Conservation (phyloP, 805 yeast genomes). For the Komagataella populi region DNA sequence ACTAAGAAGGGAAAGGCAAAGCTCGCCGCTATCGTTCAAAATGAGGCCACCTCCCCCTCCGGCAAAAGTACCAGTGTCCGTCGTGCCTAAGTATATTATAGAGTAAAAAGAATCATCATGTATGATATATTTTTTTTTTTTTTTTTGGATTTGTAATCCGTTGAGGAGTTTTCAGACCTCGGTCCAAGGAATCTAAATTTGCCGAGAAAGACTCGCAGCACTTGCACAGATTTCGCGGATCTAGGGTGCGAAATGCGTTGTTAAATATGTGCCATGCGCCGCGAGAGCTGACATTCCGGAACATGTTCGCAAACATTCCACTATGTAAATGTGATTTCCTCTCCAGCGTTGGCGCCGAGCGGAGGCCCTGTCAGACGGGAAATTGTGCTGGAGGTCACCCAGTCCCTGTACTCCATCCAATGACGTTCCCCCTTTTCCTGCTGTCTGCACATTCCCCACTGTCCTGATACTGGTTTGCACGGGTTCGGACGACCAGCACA, state of each 20-base stretch:
- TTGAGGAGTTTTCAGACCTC: background rate
- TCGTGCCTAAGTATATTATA: background rate
- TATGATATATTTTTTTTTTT: no score
- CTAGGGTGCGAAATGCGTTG: background rate
- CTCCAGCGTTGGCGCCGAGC: no score
- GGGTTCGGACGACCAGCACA: background rate
- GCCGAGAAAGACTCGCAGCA: background rate
- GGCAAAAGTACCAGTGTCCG: background rate
- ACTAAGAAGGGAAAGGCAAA: constrained; percentile 11
- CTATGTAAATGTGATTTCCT: no score
- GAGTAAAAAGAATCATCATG: background rate
- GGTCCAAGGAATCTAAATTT: background rate
- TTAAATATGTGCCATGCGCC: background rate
- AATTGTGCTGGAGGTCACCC: no score
- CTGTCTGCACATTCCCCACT: background rate
- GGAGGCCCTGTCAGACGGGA: no score
- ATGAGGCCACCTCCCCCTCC: background rate
- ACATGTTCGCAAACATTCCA: no score
- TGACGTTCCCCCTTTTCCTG: background rate
- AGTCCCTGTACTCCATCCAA: background rate
- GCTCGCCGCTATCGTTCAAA: background rate
- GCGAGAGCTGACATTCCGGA: background rate
- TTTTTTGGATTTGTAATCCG: background rate
- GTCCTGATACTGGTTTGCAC: background rate
- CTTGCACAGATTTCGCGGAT: background rate